These are phyloP conservation scores for Paraconiothyrium sp. DNA, from an alignment of 2,329 filamentous ascomycete species.

Conservation along the genomic window DNA sequence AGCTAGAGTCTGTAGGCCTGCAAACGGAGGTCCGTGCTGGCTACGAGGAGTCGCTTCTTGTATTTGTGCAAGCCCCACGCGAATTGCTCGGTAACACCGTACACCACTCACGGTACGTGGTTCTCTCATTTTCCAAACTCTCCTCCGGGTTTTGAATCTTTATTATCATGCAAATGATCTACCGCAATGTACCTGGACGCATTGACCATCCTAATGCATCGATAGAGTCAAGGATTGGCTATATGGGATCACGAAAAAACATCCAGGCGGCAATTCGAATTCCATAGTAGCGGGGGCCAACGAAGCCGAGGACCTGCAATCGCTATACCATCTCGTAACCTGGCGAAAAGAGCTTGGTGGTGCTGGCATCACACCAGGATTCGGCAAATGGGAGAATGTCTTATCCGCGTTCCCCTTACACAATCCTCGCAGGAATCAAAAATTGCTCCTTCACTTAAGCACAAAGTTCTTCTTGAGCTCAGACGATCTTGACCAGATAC, in stretches of 20 bases:
- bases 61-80: constrained; percentile 42
- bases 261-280: constrained; percentile 59
- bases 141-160: too few species aligned
- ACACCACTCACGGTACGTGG: constrained; percentile 40
- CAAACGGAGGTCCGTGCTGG: constrained; percentile 44
- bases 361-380: constrained; percentile 76
- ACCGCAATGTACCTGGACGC: too few species aligned
- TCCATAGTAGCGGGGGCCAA: constrained; percentile 69
- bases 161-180: not conserved
- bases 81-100: constrained; percentile 44
- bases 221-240: constrained; percentile 83
- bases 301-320: constrained; percentile 79
- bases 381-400: constrained; percentile 77
- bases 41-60: constrained; percentile 40
- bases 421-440: constrained; percentile 77
- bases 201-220: constrained; percentile 3
- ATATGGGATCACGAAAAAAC: constrained; percentile 73
- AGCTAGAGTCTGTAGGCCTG: constrained; percentile 40
- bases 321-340: constrained; percentile 81
- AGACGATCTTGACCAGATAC: constrained; percentile 76
- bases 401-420: constrained; percentile 81
- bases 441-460: constrained; percentile 79
- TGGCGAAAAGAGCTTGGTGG: constrained; percentile 78
- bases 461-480: constrained; percentile 74
- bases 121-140: not conserved